Conservation (phyloP, 2,329 filamentous ascomycete genomes). For the Didymella exigua region DNA sequence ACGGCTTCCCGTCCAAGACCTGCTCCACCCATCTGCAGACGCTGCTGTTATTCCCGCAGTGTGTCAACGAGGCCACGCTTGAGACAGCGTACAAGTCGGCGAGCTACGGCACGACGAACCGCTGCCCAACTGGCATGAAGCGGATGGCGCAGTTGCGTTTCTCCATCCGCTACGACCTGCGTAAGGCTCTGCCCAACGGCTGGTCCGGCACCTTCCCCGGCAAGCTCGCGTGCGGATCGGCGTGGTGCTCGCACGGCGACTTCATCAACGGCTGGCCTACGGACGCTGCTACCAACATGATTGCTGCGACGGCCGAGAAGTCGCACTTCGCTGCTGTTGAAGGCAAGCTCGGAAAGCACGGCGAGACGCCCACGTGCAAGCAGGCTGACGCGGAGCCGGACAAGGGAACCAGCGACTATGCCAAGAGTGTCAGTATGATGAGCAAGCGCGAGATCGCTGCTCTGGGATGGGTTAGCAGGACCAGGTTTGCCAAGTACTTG, state of each 20-base stretch:
- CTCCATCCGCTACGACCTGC: constrained; percentile 55
- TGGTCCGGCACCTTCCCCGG: constrained; percentile 54
- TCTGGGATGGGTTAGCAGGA: constrained; percentile 9
- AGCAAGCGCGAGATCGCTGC: constrained; percentile 20
- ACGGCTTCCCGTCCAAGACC: constrained; percentile 43
- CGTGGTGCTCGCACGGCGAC: constrained; percentile 55
- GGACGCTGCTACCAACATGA: constrained; percentile 52
- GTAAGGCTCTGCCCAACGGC: constrained; percentile 51
- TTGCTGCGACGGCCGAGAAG: constrained; percentile 46
- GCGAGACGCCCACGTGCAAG: constrained; percentile 41
- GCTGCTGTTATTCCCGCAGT: constrained; percentile 54
- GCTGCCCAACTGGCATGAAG: constrained; percentile 53
- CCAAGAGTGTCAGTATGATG: constrained; percentile 42
- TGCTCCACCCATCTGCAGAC: constrained; percentile 54
- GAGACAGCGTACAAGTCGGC: constrained; percentile 46
- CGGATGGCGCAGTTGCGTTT: constrained; percentile 57
- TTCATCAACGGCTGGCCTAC: constrained; percentile 57
- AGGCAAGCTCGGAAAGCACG: constrained; percentile 44
- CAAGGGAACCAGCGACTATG: constrained; percentile 52
- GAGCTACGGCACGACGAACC: constrained; percentile 8
- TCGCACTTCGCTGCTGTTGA: constrained; percentile 45
- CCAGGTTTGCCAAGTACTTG: constrained; percentile 9
- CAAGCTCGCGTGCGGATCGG: constrained; percentile 50
- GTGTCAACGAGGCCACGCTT: constrained; percentile 48
- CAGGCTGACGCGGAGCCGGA: constrained; percentile 51